Conservation (phyloP, 345 rosid species). For the Cardamine chenopodiifolia region DNA sequence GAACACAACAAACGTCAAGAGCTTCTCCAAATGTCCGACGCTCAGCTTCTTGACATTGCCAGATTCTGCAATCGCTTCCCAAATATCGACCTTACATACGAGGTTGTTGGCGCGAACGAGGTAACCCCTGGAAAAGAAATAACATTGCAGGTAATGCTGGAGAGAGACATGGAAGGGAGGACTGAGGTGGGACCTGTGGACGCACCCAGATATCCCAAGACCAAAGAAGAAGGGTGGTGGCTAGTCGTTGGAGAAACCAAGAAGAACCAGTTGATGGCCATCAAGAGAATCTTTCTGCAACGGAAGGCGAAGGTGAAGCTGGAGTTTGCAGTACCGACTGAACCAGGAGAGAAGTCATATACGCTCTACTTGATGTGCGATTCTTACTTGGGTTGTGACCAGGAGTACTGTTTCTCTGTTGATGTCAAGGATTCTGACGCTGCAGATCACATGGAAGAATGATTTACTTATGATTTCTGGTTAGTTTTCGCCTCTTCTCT, state of each 20-base stretch:
- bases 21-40: slow-evolving; percentile 73
- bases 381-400: slow-evolving; percentile 84
- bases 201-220: slow-evolving; percentile 67
- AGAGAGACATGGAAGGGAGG: slow-evolving; percentile 77
- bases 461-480: background rate
- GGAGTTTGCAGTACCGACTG: slow-evolving; percentile 65
- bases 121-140: slow-evolving; percentile 59
- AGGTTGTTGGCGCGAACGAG: slow-evolving; percentile 55
- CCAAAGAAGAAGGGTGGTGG: slow-evolving; percentile 98
- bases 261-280: slow-evolving; percentile 74
- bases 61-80: slow-evolving; percentile 87
- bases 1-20: slow-evolving; percentile 77
- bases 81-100: slow-evolving; percentile 71
- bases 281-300: slow-evolving; percentile 74
- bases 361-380: slow-evolving; percentile 82
- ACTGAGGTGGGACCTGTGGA: slow-evolving; percentile 78
- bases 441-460: slow-evolving; percentile 40
- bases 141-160: slow-evolving; percentile 68
- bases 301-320: slow-evolving; percentile 73
- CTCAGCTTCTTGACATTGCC: slow-evolving; percentile 71
- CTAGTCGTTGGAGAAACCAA: slow-evolving; percentile 80
- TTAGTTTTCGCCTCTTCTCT: background rate
- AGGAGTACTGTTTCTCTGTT: slow-evolving; percentile 66
- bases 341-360: slow-evolving; percentile 61
- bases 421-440: slow-evolving; percentile 52